Evolutionary conservation across 192 early-diverging fungal genomes (phyloP), one percentile per base, ranked within the genome.

Genomic region (Allomyces macrogynus): DNA sequence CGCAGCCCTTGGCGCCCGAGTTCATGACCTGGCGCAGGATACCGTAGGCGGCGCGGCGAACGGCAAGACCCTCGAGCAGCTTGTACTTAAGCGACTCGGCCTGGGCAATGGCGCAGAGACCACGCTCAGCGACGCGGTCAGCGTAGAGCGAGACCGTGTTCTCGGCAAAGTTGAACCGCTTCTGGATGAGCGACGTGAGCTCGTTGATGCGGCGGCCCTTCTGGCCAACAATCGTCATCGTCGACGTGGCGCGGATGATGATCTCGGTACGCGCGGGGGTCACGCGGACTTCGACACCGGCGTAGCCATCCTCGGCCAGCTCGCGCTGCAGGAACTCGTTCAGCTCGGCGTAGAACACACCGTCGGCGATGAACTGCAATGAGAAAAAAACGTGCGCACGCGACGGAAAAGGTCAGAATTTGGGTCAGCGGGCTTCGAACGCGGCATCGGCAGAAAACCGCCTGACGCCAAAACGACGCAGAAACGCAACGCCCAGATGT

Each of bases 261-360:
- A 98, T 92, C 78, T 98, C 93, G 71, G 95, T 98, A 73, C 92
- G 92, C 67, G 93, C 88, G 64, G 95, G 95, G 73, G 95, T 98
- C 61, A 98, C 95, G 72, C 95, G 93, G 77, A 98, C 93, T 81
- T 98, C 95, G 73, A 94, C 92, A 76, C 95, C 95, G 69, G 95
- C 90, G 87, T 98, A 98, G 81, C 95, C 95, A 75, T 98, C 92
- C 76, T 84, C 84, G 72, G 91, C 87, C 72, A 98, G 84, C 81
- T 93, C 91, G 75, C 92, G 91, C 76, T 88, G 87, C 80, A 98
- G 89, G 86, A 94, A 93, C 83, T 93, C 91, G 87, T 98, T 98
- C 77, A 98, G 87, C 81, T 98, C 95, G 79, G 95, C 93, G 86
- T 93, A 95, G 84, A 98, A 98, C 66, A 98, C 93, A 89, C 95